Conservation (phyloP, 805 yeast genomes). For the Yarrowia yakushimensis region DNA sequence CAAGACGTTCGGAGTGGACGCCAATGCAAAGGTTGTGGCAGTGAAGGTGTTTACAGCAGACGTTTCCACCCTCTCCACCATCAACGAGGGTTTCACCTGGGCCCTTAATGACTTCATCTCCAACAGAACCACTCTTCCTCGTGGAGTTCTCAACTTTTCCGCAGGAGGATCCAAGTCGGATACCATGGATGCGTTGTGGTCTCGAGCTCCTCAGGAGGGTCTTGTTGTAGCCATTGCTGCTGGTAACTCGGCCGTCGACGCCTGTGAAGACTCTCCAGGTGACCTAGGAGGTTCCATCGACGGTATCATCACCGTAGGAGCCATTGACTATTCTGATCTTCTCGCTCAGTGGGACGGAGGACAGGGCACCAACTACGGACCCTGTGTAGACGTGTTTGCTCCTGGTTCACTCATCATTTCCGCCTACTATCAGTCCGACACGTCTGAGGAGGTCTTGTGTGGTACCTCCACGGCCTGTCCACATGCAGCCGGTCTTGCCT, state of each 20-base stretch:
- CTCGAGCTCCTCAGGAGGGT: conserved; percentile 86
- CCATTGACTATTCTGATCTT: neutral
- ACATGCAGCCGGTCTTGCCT: conserved; percentile 85
- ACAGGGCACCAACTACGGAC: conserved; percentile 47
- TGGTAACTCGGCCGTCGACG: conserved; percentile 7
- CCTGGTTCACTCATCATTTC: conserved; percentile 91
- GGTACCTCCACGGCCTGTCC: conserved; percentile 99
- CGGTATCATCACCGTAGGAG: conserved; percentile 14
- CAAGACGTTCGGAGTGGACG: conserved; percentile 49
- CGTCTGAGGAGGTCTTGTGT: conserved; percentile 41
- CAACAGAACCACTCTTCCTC: conserved; percentile 41
- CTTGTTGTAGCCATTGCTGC: conserved; percentile 45
- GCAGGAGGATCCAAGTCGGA: conserved; percentile 91
- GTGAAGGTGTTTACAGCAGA: conserved; percentile 56
- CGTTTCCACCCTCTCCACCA: conserved; percentile 28
- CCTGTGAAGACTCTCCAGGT: conserved; percentile 8
- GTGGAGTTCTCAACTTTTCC: conserved; percentile 67
- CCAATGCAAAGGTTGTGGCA: conserved; percentile 54
- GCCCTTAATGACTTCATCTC: conserved; percentile 9
- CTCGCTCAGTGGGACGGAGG: neutral
- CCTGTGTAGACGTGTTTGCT: conserved; percentile 93
- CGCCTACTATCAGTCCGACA: conserved; percentile 36
- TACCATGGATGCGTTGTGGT: conserved; percentile 79
- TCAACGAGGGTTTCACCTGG: conserved; percentile 24
- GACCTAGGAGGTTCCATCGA: neutral